Conservation (phyloP, 805 yeast genomes). For the Barnettozyma siamensis region DNA sequence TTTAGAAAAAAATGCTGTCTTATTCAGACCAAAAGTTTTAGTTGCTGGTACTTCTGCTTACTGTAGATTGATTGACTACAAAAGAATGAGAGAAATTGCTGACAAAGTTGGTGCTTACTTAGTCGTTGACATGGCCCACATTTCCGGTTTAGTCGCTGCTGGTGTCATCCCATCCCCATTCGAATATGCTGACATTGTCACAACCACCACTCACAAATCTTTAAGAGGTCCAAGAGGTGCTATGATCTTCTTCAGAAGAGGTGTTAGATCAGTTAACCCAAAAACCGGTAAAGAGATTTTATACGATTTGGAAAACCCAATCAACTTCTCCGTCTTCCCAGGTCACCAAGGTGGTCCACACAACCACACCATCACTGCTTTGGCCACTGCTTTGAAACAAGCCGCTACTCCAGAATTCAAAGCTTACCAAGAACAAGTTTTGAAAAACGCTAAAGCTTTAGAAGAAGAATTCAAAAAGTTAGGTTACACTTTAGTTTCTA, state of each 20-base stretch:
- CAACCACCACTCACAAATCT: constrained; percentile 97
- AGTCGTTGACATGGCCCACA: constrained; percentile 95
- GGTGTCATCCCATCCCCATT: constrained; percentile 93
- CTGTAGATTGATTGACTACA: constrained; percentile 84
- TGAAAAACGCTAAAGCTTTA: constrained; percentile 73
- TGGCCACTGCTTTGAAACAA: constrained; percentile 93
- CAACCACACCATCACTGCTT: constrained; percentile 94
- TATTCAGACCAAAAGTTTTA: constrained; percentile 90
- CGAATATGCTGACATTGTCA: constrained; percentile 89
- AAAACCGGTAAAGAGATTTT: constrained; percentile 81
- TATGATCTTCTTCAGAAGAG: constrained; percentile 95
- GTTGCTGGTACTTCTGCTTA: constrained; percentile 98
- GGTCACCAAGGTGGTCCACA: constrained; percentile 99
- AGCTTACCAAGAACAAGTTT: constrained; percentile 77
- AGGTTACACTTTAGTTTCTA: constrained; percentile 76
- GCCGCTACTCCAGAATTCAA: constrained; percentile 84
- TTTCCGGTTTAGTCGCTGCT: constrained; percentile 92
- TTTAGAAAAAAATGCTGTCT: constrained; percentile 71
- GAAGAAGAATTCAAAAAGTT: constrained; percentile 58
- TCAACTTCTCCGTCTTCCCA: constrained; percentile 97
- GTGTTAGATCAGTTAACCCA: constrained; percentile 65
- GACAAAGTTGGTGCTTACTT: constrained; percentile 91
- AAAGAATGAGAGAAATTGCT: constrained; percentile 84
- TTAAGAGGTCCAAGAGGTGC: constrained; percentile 99
- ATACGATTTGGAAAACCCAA: constrained; percentile 85